These are phyloP conservation scores for Ceratobasidium sp. DNA, from an alignment of 1,284 basidiomycete species.

Conservation along the genomic window DNA sequence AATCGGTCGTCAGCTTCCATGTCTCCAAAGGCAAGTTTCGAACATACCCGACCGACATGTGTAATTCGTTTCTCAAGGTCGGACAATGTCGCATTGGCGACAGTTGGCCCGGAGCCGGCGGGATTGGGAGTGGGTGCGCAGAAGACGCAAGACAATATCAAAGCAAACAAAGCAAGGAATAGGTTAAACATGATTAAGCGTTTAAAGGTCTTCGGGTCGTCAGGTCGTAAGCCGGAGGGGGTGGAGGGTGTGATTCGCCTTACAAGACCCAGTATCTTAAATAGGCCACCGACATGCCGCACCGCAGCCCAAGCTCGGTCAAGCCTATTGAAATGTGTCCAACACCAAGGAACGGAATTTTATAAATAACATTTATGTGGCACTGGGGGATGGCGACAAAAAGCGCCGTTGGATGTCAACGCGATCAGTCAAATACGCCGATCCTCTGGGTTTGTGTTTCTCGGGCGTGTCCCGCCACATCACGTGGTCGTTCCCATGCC, in stretches of 20 bases:
- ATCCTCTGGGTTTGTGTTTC: neutral
- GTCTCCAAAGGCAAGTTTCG: neutral
- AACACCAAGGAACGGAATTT: neutral
- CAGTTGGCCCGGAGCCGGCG: neutral
- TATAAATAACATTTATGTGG: neutral
- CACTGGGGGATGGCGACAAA: neutral
- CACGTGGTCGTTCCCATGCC: neutral
- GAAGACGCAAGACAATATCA: neutral
- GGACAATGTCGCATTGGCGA: neutral
- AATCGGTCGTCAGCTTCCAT: neutral
- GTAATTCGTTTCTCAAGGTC: slow-evolving; percentile 33
- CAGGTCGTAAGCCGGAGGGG: neutral
- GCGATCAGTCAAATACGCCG: slow-evolving; percentile 25
- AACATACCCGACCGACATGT: slow-evolving; percentile 22
- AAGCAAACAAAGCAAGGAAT: neutral
- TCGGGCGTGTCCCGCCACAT: neutral
- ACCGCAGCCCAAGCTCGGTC: neutral
- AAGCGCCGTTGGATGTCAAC: neutral
- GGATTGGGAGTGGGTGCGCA: slow-evolving; percentile 2
- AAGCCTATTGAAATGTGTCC: neutral
- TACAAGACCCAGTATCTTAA: neutral
- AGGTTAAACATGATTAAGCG: neutral
- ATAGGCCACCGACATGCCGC: neutral
- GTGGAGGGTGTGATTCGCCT: neutral
- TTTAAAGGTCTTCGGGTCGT: neutral